Conservation (phyloP, 306 rosid species). For the Acacia acuminata region DNA sequence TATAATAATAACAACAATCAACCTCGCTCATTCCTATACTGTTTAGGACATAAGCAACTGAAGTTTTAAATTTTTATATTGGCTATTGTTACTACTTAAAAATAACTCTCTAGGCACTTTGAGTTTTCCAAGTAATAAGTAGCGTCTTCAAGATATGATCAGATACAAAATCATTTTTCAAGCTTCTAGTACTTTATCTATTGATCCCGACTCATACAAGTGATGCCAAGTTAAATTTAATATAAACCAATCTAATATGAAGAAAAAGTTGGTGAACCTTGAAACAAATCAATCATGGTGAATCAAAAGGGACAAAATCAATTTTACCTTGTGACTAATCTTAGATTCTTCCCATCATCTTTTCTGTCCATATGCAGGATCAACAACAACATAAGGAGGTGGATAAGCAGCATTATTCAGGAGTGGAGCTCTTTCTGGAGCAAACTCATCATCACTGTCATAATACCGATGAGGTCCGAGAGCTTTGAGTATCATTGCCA, state of each 20-base stretch:
- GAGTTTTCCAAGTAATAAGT: neutral
- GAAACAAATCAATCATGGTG: neutral
- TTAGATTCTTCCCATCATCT: constrained; percentile 45
- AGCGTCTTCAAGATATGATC: neutral
- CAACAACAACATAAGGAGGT: constrained; percentile 58
- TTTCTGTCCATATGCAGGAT: constrained; percentile 56
- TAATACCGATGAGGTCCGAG: constrained; percentile 70
- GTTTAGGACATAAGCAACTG: neutral
- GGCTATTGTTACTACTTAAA: neutral
- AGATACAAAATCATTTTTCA: constrained; percentile 5
- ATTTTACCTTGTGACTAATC: constrained; percentile 57
- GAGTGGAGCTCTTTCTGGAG: constrained; percentile 65
- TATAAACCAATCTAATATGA: neutral
- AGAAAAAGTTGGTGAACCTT: neutral
- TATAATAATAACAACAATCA: neutral
- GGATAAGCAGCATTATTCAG: constrained; percentile 57
- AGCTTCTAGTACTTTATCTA: constrained; percentile 5
- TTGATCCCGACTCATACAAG: neutral
- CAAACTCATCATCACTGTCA: constrained; percentile 79
- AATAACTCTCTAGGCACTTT: neutral
- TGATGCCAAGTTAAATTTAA: neutral
- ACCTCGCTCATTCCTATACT: neutral
- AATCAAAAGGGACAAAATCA: constrained; percentile 1
- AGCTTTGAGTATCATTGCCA: constrained; percentile 82
- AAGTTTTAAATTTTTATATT: neutral